A percentile compares a stretch with the other conserved stretches of the same genome.
phyloP scores from a whole-genome alignment of 108 stramenopile genomes.

The Pseudonitzschia multiseries region DNA sequence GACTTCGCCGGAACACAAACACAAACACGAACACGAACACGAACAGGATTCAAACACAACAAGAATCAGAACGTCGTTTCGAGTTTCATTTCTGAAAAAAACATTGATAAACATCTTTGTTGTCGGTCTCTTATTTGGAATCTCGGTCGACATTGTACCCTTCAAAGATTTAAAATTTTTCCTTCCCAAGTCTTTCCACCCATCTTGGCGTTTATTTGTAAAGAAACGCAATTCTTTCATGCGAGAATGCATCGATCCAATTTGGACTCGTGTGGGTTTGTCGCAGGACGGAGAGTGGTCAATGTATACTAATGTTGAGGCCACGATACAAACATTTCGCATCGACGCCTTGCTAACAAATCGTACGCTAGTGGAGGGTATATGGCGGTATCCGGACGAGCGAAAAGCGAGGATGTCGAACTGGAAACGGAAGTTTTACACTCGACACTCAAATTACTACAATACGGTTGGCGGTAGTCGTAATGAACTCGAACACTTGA shows the following conservation, averaged over 20 bases:
- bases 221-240: background rate
- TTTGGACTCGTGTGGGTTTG: background rate
- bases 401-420: background rate
- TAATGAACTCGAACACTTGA: background rate
- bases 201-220: background rate
- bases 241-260: background rate
- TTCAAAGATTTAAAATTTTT: background rate
- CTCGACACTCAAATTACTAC: background rate
- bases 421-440: background rate
- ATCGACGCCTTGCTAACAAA: background rate
- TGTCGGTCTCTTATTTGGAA: background rate
- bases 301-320: constrained; percentile 1
- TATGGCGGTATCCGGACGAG: background rate
- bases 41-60: constrained; percentile 1
- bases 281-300: constrained; percentile 1
- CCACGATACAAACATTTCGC: background rate
- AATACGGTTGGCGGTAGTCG: background rate
- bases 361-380: background rate
- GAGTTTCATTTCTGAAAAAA: background rate
- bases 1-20: background rate
- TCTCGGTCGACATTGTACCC: background rate
- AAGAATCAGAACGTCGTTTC: background rate
- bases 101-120: constrained; percentile 2
- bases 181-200: background rate
- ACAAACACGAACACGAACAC: background rate